These are phyloP conservation scores for Hirschfeldia incana DNA, from an alignment of 345 rosid genomes.

Conservation along the genomic window DNA sequence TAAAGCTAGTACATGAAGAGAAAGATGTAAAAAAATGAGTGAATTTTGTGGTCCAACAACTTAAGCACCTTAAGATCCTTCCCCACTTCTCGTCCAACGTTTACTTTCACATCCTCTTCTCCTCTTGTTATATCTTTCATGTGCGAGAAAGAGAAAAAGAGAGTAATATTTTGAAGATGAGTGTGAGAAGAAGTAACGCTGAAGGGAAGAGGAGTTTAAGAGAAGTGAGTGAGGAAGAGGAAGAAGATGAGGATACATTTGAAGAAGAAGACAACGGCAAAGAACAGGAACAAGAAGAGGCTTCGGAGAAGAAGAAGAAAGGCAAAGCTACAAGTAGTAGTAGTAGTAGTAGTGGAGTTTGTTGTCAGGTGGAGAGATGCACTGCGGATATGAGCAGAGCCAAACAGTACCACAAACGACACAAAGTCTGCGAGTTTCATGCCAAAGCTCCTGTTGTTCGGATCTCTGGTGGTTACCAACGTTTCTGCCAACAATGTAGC, in stretches of 20 bases:
- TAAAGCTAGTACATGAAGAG: conserved; percentile 7
- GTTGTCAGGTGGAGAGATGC: conserved; percentile 67
- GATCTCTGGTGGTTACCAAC: conserved; percentile 64
- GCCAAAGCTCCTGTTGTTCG: conserved; percentile 67
- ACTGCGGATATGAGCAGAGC: conserved; percentile 60
- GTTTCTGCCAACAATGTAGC: conserved; percentile 99
- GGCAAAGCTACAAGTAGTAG: conserved; percentile 40
- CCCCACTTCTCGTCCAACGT: conserved; percentile 21
- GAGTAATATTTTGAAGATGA: conserved; percentile 26
- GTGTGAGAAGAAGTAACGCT: conserved; percentile 52
- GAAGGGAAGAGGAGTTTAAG: conserved; percentile 60
- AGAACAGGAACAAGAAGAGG: conserved; percentile 41
- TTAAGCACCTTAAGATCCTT: conserved; percentile 31
- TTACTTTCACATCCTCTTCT: conserved; percentile 22
- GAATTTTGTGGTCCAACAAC: conserved; percentile 38
- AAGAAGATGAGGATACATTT: conserved; percentile 32
- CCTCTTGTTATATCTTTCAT: conserved; percentile 29
- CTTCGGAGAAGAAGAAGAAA: conserved; percentile 52
- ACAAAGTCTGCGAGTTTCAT: conserved; percentile 94
- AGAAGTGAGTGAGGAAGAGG: conserved; percentile 63
- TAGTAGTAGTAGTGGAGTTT: conserved; percentile 27
- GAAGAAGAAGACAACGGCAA: conserved; percentile 38
- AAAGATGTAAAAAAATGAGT: background rate
- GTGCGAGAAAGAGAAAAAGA: conserved; percentile 23
- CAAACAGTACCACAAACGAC: conserved; percentile 73